Conservation (phyloP, 2,329 filamentous ascomycete species). For the Colletotrichum eleusines region DNA sequence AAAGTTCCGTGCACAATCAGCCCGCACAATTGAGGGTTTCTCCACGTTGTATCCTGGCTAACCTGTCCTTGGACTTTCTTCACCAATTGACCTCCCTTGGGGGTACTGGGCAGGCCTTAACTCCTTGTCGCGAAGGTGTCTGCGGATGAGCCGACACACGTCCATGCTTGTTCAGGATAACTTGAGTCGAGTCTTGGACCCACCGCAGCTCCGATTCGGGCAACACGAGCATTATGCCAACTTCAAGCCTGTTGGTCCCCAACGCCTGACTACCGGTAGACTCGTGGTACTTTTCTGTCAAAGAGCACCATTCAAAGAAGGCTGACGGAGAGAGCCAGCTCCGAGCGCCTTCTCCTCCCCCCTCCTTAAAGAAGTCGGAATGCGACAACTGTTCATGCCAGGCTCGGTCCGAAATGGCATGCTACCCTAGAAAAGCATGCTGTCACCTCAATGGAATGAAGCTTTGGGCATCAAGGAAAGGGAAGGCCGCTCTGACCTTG, state of each 20-base stretch:
- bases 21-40: constrained; percentile 33
- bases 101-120: constrained; percentile 16
- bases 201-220: constrained; percentile 2
- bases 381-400: constrained; percentile 13
- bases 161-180: constrained; percentile 8
- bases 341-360: background rate
- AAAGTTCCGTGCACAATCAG: constrained; percentile 34
- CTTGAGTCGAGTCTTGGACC: background rate
- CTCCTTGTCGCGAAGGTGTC: constrained; percentile 5
- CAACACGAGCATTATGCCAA: background rate
- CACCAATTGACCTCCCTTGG: constrained; percentile 14
- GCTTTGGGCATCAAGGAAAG: background rate
- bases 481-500: constrained; percentile 11
- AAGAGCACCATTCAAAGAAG: constrained; percentile 35
- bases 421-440: background rate
- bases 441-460: background rate
- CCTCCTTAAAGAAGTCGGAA: background rate
- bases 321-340: constrained; percentile 20
- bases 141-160: background rate
- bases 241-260: constrained; percentile 7
- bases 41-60: constrained; percentile 40
- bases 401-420: constrained; percentile 5
- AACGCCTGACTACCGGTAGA: background rate
- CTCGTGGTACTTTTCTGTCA: constrained; percentile 17
- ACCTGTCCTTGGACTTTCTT: constrained; percentile 38